Evolutionary conservation across 768 basidiomycete genomes (phyloP), one percentile per base, ranked within the genome.

Genomic region (Boletus speciosus): DNA sequence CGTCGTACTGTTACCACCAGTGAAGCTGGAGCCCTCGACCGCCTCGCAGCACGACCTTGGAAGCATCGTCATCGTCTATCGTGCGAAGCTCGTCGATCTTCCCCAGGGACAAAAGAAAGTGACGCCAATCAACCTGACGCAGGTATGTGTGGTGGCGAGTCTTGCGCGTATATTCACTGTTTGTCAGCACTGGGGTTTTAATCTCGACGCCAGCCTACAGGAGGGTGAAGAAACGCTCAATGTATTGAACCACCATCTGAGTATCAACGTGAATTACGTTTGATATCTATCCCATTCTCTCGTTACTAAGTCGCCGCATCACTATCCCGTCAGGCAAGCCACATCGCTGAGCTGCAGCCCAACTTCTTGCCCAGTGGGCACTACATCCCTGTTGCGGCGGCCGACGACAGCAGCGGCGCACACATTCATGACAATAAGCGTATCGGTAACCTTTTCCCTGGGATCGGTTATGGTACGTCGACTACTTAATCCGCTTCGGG

Each of bases 121-220:
- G 5, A 89, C 87, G 5, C 87, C 88, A 0, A 74, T 90, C 47
- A 91, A 91, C 63, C 68, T 90, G 14, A 88, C 88, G 7, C 87
- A 89, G 79, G 86, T 86, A 60, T 36, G 76, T 55, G 55, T 41
- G 51, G 3, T 15, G n/a, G 23, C 5, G 40, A 5, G 35, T 6
- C 8, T 11, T n/a, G 39, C 2, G 19, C 42, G 6, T 19, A 19
- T 29, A 43, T 47, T 49, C 31, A 48, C 12, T 21, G 5, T 31
- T 27, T n/a, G 31, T 45, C 54, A 90, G 86, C 88, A 90, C 66
- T 90, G 87, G 86, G 88, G 88, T 29, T 90, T 89, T 74, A 90
- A 90, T 63, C 78, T 90, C 11, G 84, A 88, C 34, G 87, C 85
- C 1, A 88, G 86, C 61, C 71, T 85, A 39, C 64, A 73, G 38